Conservation (phyloP, 169 alveolate species). For the Ichthyophthirius multifiliis region DNA sequence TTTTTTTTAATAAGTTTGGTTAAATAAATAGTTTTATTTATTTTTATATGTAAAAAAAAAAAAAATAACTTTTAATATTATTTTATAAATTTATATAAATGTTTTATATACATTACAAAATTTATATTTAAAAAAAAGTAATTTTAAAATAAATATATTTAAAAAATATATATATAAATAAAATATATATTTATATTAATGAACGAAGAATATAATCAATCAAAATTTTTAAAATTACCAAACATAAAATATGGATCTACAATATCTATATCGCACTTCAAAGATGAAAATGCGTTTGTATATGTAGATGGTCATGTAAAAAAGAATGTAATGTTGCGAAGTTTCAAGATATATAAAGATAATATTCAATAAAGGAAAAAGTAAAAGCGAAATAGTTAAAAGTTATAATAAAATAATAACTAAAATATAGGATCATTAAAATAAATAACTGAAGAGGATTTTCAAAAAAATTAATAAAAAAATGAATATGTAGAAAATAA, state of each 20-base stretch:
- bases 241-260: slow-evolving; percentile 22
- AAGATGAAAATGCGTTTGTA: slow-evolving; percentile 9
- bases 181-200: no score
- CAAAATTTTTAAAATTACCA: background rate
- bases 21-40: no score
- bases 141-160: no score
- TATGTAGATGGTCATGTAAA: slow-evolving; percentile 13
- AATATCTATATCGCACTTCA: slow-evolving; percentile 5
- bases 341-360: background rate
- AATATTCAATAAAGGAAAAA: background rate
- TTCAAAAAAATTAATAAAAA: background rate
- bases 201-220: background rate
- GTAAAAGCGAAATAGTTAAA: background rate
- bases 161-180: no score
- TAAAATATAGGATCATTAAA: background rate
- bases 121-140: no score
- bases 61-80: no score
- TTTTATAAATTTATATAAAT: no score
- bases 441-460: background rate
- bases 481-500: background rate
- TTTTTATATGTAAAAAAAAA: no score
- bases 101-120: no score
- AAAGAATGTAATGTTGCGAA: background rate
- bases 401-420: background rate
- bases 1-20: no score